These are phyloP conservation scores for Thermochaetoides dissita DNA, from an alignment of 2,329 filamentous ascomycete species.

Conservation along the genomic window DNA sequence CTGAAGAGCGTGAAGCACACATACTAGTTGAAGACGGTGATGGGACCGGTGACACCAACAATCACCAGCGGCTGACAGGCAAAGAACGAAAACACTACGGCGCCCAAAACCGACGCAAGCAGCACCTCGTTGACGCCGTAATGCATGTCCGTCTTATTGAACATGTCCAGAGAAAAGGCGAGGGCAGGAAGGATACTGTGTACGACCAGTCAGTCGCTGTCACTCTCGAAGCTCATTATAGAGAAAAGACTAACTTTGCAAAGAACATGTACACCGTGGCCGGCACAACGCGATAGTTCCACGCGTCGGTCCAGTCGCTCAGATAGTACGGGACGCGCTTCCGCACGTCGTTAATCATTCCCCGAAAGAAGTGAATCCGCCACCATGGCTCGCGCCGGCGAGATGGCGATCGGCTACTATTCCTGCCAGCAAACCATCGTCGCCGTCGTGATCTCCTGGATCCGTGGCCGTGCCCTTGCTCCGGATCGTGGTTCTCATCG, in stretches of 20 bases:
- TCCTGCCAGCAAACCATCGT: too few species aligned
- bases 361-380: slow-evolving; percentile 59
- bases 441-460: background rate
- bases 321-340: slow-evolving; percentile 62
- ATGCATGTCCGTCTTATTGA: slow-evolving; percentile 68
- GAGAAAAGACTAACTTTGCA: slow-evolving; percentile 54
- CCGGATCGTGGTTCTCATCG: too few species aligned
- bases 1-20: slow-evolving; percentile 13
- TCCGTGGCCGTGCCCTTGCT: background rate
- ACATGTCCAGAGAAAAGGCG: slow-evolving; percentile 88
- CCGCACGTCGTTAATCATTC: slow-evolving; percentile 66
- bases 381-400: slow-evolving; percentile 41
- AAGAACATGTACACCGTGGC: slow-evolving; percentile 92
- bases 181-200: slow-evolving; percentile 68
- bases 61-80: slow-evolving; percentile 80
- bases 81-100: slow-evolving; percentile 66
- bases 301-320: slow-evolving; percentile 76
- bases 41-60: slow-evolving; percentile 80
- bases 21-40: slow-evolving; percentile 83
- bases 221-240: background rate
- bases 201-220: slow-evolving; percentile 3
- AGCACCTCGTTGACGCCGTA: slow-evolving; percentile 87
- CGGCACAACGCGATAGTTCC: slow-evolving; percentile 79
- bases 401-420: too few species aligned
- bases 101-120: slow-evolving; percentile 69